phyloP scores from a whole-genome alignment of 2,329 filamentous ascomycete species.

The Aspergillus texensis region DNA sequence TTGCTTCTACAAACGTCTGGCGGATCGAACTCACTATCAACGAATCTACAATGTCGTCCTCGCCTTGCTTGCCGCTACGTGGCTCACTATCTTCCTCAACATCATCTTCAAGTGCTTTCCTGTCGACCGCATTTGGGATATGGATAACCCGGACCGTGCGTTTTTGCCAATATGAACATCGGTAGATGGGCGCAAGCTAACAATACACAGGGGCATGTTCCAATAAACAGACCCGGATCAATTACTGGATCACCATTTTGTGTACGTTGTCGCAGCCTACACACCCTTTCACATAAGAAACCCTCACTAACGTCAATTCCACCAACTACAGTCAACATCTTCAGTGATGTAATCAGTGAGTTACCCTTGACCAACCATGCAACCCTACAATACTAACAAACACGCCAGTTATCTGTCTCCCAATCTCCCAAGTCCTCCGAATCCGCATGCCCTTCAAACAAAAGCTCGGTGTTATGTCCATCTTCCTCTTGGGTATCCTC shows the following conservation, averaged over 20 bases:
- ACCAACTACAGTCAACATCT: constrained; percentile 21
- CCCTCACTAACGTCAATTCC: neutral
- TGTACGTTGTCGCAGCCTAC: constrained; percentile 14
- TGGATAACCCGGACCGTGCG: constrained; percentile 2
- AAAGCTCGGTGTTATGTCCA: constrained; percentile 22
- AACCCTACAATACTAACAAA: constrained; percentile 1
- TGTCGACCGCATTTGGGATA: constrained; percentile 15
- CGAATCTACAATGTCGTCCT: constrained; percentile 23
- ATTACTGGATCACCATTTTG: constrained; percentile 25
- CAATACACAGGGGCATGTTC: constrained; percentile 18
- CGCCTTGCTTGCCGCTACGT: constrained; percentile 18
- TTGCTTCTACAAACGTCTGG: constrained; percentile 26
- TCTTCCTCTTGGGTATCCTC: constrained; percentile 22
- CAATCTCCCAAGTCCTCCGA: constrained; percentile 22
- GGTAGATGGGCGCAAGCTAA: neutral
- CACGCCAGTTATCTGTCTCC: constrained; percentile 21
- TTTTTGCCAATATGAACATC: neutral
- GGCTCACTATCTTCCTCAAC: constrained; percentile 24
- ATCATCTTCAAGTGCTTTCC: constrained; percentile 27
- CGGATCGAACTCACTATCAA: constrained; percentile 24
- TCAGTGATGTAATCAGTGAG: constrained; percentile 23
- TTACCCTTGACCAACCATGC: neutral
- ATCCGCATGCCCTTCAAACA: constrained; percentile 23
- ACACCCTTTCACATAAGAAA: neutral
- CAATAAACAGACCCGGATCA: constrained; percentile 14